Conservation (phyloP, 768 basidiomycete species). For the Hortiboletus campestris region DNA sequence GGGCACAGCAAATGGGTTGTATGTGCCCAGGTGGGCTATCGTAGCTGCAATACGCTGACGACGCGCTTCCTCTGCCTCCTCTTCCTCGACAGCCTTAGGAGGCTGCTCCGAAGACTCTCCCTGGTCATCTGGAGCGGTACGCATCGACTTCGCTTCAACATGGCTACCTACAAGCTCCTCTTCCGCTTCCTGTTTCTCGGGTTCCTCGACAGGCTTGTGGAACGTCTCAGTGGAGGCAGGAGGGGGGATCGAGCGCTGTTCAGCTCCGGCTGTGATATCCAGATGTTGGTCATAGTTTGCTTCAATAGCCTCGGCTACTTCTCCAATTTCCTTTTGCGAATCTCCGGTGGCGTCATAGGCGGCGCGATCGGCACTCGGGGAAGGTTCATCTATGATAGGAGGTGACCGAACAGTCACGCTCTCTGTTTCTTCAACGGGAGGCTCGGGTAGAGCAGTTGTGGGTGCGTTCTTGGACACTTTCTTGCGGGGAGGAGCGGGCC, state of each 20-base stretch:
- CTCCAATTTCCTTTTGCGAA: conserved; percentile 12
- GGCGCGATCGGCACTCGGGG: neutral
- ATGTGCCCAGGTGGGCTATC: conserved; percentile 60
- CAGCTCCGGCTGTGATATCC: neutral
- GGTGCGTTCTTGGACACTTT: conserved; percentile 56
- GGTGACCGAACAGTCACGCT: neutral
- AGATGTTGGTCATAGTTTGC: neutral
- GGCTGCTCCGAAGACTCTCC: conserved; percentile 1
- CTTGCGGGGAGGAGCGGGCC: conserved; percentile 72
- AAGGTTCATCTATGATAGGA: conserved; percentile 4
- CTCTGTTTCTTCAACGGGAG: conserved; percentile 20
- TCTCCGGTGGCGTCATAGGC: conserved; percentile 5
- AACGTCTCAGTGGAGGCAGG: neutral
- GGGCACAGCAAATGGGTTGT: conserved; percentile 50
- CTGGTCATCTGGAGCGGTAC: conserved; percentile 3
- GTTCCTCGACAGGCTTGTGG: conserved; percentile 9
- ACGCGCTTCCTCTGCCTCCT: conserved; percentile 49
- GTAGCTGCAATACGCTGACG: conserved; percentile 58
- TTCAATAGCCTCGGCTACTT: neutral
- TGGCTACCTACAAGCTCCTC: conserved; percentile 5
- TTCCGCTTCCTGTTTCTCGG: conserved; percentile 13
- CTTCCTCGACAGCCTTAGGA: conserved; percentile 3
- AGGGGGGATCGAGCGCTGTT: neutral
- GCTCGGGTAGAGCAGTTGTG: conserved; percentile 29
- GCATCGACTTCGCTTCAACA: conserved; percentile 1